Conservation (phyloP, 2,329 filamentous ascomycete genomes). For the Aspergillus tanneri region DNA sequence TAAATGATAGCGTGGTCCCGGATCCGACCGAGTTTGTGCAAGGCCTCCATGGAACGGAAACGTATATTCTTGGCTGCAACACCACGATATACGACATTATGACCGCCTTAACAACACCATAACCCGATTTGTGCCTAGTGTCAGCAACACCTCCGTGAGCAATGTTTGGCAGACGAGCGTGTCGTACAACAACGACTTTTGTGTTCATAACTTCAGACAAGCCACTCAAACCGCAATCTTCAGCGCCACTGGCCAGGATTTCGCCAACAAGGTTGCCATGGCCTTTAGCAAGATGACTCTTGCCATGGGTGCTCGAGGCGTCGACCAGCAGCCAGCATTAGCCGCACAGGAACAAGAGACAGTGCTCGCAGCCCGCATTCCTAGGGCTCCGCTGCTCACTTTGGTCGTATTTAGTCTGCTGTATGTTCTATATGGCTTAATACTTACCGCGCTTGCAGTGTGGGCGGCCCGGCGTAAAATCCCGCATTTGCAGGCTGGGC, state of each 20-base stretch:
- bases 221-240: not conserved
- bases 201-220: constrained; percentile 1
- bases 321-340: not conserved
- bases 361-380: not conserved
- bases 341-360: not conserved
- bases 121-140: constrained; percentile 8
- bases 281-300: not conserved
- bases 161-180: constrained; percentile 16
- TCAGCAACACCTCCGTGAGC: constrained; percentile 16
- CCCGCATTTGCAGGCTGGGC: constrained; percentile 1
- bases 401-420: constrained; percentile 2
- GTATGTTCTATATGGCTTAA: constrained; percentile 1
- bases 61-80: constrained; percentile 20
- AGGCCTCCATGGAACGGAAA: constrained; percentile 1
- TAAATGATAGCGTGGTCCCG: not conserved
- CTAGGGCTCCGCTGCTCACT: constrained; percentile 1
- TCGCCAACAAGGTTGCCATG: constrained; percentile 5
- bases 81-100: constrained; percentile 26
- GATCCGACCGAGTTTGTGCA: constrained; percentile 6
- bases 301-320: not conserved
- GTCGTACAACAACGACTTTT: no score
- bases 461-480: not conserved
- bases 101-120: constrained; percentile 17
- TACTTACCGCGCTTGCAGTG: not conserved
- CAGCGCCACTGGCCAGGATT: constrained; percentile 3